A percentile compares a stretch with the other conserved stretches of the same genome.
Evolutionary conservation across 768 basidiomycete species (phyloP).

Genomic region (Pisolithus sp.): DNA sequence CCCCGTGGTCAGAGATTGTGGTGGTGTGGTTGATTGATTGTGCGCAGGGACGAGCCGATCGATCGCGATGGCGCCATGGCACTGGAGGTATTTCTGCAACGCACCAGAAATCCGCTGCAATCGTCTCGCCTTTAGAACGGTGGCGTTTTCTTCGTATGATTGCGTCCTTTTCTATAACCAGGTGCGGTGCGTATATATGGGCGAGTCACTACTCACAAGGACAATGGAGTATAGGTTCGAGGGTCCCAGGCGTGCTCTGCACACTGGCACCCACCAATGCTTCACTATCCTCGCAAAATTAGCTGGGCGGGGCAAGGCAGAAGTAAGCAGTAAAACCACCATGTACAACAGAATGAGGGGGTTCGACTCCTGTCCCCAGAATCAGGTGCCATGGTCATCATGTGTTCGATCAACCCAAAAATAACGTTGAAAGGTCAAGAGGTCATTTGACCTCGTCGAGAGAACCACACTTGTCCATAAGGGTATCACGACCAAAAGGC

Average conservation of each 20-base stretch:
- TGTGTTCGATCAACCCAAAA: neutral
- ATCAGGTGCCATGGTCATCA: neutral
- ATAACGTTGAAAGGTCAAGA: neutral
- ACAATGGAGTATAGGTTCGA: no score
- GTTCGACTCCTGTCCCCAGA: neutral
- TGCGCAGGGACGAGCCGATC: neutral
- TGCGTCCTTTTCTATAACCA: no score
- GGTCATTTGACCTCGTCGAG: neutral
- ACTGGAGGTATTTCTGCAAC: neutral
- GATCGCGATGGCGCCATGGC: neutral
- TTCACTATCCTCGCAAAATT: no score
- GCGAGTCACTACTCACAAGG: no score
- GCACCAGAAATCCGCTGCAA: neutral
- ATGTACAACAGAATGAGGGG: neutral
- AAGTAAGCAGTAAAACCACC: no score
- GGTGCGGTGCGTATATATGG: no score
- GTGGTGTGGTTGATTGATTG: neutral
- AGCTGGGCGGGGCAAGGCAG: no score
- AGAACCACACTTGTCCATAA: neutral
- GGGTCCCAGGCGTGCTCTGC: no score
- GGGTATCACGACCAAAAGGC: no score
- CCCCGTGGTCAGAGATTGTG: neutral
- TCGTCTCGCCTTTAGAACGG: neutral
- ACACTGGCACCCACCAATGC: no score
- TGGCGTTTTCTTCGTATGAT: neutral